Percentiles rank a stretch among this genome's conserved stretches.
Evolutionary conservation across 495 filamentous ascomycete species (phyloP).

Genomic region (Glutinoglossum americanum): DNA sequence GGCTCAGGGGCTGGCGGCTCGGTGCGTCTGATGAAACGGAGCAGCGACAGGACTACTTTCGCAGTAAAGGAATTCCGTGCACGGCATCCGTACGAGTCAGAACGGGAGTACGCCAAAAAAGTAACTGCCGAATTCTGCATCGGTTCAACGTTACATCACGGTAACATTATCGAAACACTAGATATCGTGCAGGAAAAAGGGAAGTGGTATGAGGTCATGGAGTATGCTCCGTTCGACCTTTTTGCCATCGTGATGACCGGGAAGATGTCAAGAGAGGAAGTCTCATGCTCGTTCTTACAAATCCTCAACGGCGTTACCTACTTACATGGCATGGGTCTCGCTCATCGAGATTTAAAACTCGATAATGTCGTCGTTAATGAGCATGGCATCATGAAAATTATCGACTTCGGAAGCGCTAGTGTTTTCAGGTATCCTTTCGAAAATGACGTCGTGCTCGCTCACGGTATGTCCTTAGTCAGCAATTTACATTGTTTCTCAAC

Average conservation of each 20-base stretch:
- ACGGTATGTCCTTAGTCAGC: slow-evolving; percentile 36
- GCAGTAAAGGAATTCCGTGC: slow-evolving; percentile 94
- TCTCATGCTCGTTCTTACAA: slow-evolving; percentile 79
- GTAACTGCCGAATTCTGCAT: slow-evolving; percentile 99
- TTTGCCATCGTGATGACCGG: slow-evolving; percentile 99
- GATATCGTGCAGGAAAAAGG: slow-evolving; percentile 91
- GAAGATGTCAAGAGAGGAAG: slow-evolving; percentile 85
- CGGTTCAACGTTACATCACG: slow-evolving; percentile 88
- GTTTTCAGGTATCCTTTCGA: slow-evolving; percentile 97
- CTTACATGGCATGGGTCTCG: slow-evolving; percentile 84
- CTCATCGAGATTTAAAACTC: slow-evolving; percentile 88
- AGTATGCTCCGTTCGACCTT: slow-evolving; percentile 91
- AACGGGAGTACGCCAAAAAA: slow-evolving; percentile 94
- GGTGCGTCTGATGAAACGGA: slow-evolving; percentile 82
- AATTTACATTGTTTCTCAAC: not conserved
- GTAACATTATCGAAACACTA: slow-evolving; percentile 94
- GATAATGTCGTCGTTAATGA: slow-evolving; percentile 98
- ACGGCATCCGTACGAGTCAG: slow-evolving; percentile 78
- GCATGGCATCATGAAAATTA: slow-evolving; percentile 97
- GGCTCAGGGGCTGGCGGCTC: slow-evolving; percentile 91
- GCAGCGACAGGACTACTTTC: slow-evolving; percentile 76
- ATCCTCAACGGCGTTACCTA: slow-evolving; percentile 96
- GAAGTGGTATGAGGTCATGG: slow-evolving; percentile 98
- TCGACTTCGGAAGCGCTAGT: slow-evolving; percentile 94
- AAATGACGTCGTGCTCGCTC: slow-evolving; percentile 65